Percentiles rank a stretch among this genome's conserved stretches.
Evolutionary conservation across 2,329 filamentous ascomycete genomes (phyloP).

Genomic region (Diaporthe australafricana): DNA sequence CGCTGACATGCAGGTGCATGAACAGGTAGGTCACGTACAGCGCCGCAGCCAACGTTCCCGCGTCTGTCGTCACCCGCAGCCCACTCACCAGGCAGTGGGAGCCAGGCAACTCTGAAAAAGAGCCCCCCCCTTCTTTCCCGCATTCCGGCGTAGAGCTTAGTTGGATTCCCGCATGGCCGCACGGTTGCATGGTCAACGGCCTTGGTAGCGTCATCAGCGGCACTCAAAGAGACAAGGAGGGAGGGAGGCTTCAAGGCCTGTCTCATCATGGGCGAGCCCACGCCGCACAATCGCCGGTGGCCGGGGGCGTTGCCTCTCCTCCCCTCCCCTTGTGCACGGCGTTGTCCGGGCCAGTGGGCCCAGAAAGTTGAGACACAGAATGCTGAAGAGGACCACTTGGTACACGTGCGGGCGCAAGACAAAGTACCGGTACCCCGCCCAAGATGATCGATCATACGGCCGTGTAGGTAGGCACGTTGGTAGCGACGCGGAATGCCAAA

Average conservation of each 20-base stretch:
- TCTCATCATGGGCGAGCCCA: not conserved
- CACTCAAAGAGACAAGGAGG: not conserved
- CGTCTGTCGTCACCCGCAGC: not conserved
- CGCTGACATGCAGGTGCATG: constrained; percentile 11
- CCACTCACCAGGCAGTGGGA: not conserved
- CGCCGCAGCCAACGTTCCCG: not conserved
- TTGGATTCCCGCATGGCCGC: constrained; percentile 4
- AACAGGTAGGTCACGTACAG: constrained; percentile 2
- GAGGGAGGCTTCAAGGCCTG: no score
- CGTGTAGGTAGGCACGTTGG: not conserved
- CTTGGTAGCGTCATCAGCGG: not conserved
- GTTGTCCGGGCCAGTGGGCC: not conserved
- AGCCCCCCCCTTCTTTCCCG: not conserved
- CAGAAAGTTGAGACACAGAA: no score
- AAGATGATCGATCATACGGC: not conserved
- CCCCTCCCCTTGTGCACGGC: not conserved
- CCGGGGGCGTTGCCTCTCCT: no score
- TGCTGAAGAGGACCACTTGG: not conserved
- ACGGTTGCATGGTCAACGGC: not conserved
- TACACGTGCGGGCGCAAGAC: no score
- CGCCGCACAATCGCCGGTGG: not conserved
- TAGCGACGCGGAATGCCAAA: not conserved
- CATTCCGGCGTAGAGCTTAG: not conserved
- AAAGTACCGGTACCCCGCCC: constrained; percentile 23
- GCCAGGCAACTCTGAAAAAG: constrained; percentile 5